Conservation (phyloP, 169 alveolate species). For the Cryptosporidium ryanae region DNA sequence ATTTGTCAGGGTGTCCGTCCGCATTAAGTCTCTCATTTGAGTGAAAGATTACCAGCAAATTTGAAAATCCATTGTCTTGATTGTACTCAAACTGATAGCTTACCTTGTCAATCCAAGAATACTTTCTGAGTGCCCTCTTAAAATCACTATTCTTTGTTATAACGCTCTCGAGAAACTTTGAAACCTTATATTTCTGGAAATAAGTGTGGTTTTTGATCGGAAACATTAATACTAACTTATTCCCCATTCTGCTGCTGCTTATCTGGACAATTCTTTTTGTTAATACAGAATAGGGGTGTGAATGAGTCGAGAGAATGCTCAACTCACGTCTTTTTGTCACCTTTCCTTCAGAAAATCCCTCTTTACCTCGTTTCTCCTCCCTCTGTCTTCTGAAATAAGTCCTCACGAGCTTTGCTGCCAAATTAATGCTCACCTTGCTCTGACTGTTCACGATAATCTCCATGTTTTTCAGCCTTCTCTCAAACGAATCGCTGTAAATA, state of each 20-base stretch:
- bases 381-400: background rate
- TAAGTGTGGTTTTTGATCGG: constrained; percentile 4
- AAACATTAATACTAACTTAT: constrained; percentile 18
- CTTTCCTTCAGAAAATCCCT: too few relatives aligned
- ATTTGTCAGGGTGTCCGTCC: background rate
- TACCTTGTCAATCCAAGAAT: constrained; percentile 6
- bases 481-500: background rate
- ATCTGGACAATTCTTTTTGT: constrained; percentile 35
- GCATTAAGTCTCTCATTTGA: constrained; percentile 13
- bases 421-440: background rate
- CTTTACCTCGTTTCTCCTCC: background rate
- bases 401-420: background rate
- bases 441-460: constrained; percentile 2
- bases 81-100: constrained; percentile 30
- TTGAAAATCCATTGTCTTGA: constrained; percentile 20
- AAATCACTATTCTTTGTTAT: background rate
- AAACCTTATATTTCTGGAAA: background rate
- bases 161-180: background rate
- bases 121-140: background rate
- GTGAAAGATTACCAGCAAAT: constrained; percentile 10
- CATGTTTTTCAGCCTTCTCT: constrained; percentile 6
- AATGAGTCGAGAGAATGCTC: background rate
- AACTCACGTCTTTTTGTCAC: background rate
- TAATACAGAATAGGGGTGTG: constrained; percentile 18
- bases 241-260: constrained; percentile 22